These are phyloP conservation scores for Citrus medica DNA, from an alignment of 345 rosid genomes.

Conservation along the genomic window DNA sequence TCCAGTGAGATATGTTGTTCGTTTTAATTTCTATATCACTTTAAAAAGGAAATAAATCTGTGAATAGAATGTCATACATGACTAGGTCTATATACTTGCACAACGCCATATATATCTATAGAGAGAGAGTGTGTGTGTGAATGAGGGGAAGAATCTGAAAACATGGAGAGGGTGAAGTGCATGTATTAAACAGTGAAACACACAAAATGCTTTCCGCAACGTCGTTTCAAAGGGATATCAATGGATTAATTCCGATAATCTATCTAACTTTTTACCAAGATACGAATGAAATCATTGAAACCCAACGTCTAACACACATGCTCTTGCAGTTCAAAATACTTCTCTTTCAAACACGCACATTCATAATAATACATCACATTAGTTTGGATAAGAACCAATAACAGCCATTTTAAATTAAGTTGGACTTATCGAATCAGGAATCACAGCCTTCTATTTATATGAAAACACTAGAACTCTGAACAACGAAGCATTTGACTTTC, in stretches of 20 bases:
- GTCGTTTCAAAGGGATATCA: background rate
- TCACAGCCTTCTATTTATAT: background rate
- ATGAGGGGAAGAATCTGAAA: background rate
- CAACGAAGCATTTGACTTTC: constrained; percentile 1
- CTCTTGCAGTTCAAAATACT: background rate
- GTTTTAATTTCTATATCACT: too few relatives aligned
- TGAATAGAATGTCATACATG: background rate
- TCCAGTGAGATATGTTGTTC: too few relatives aligned
- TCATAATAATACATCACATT: too few relatives aligned
- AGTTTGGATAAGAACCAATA: background rate
- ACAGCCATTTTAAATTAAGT: background rate
- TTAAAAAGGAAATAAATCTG: too few relatives aligned
- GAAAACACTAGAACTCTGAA: background rate
- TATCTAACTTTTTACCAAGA: background rate
- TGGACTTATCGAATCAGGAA: background rate
- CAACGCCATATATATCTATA: background rate
- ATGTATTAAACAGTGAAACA: background rate
- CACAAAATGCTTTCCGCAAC: background rate
- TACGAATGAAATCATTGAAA: background rate
- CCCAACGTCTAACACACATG: background rate
- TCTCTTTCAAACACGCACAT: background rate
- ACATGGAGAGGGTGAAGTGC: background rate
- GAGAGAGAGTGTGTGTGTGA: background rate
- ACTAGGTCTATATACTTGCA: background rate
- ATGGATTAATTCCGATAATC: background rate